phyloP scores from a whole-genome alignment of 1,139 yeast genomes.

The Pichiaceae sp. region DNA sequence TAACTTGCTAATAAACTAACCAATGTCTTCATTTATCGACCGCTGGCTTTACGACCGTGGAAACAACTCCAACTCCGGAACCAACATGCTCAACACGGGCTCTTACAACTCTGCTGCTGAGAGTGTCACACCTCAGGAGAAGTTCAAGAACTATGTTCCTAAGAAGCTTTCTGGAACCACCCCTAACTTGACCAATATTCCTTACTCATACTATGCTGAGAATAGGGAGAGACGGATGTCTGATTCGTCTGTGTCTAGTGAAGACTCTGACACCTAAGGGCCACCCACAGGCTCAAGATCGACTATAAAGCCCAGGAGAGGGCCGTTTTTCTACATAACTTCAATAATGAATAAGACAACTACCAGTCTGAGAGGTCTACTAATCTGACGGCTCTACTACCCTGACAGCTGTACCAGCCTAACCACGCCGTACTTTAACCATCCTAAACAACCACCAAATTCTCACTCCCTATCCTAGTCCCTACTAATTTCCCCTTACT shows the following conservation, averaged over 20 bases:
- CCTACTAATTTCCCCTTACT: too few relatives aligned
- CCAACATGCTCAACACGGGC: constrained; percentile 20
- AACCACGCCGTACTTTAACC: too few relatives aligned
- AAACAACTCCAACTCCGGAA: constrained; percentile 11
- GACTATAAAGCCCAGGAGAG: too few relatives aligned
- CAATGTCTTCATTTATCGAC: constrained; percentile 24
- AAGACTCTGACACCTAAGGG: neutral
- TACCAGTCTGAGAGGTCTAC: too few relatives aligned
- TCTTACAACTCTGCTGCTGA: constrained; percentile 13
- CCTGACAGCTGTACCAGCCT: too few relatives aligned
- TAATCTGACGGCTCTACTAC: too few relatives aligned
- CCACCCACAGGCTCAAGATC: neutral
- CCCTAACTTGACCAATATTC: constrained; percentile 23
- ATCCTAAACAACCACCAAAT: too few relatives aligned
- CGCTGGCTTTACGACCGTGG: constrained; percentile 24
- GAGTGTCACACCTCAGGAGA: constrained; percentile 8
- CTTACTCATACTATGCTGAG: constrained; percentile 20
- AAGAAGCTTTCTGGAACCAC: constrained; percentile 7
- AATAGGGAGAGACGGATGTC: constrained; percentile 5
- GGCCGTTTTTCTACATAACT: too few relatives aligned
- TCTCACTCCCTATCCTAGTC: too few relatives aligned
- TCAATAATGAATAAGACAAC: too few relatives aligned
- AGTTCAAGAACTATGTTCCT: constrained; percentile 9
- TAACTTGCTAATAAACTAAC: neutral
- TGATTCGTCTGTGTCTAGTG: neutral